These are phyloP conservation scores for Adansonia madagascariensis DNA, from an alignment of 441 rosid species.

Conservation along the genomic window DNA sequence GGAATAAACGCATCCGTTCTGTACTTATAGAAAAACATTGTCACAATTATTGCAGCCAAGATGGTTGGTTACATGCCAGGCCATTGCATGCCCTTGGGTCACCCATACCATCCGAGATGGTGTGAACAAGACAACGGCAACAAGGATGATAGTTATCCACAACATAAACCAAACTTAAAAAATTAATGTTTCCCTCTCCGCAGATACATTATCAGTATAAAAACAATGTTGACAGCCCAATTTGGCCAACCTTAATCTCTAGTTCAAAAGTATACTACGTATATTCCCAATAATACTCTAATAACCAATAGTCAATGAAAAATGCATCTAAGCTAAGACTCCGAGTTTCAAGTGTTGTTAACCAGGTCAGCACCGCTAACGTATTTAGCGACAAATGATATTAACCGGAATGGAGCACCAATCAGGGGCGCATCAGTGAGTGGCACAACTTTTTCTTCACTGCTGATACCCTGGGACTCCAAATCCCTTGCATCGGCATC, in stretches of 20 bases:
- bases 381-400: slow-evolving; percentile 81
- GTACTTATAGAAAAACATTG: neutral
- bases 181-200: neutral
- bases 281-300: neutral
- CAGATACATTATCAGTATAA: neutral
- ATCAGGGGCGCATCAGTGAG: slow-evolving; percentile 82
- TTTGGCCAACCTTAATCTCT: slow-evolving; percentile 24
- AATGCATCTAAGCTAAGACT: slow-evolving; percentile 22
- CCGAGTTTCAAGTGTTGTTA: slow-evolving; percentile 32
- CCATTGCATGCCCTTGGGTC: neutral
- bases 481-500: slow-evolving; percentile 49
- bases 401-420: slow-evolving; percentile 89
- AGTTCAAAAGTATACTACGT: slow-evolving; percentile 9
- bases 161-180: neutral
- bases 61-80: neutral
- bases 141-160: neutral
- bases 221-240: neutral
- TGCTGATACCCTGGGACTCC: slow-evolving; percentile 49
- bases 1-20: neutral
- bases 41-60: neutral
- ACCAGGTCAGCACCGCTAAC: slow-evolving; percentile 97
- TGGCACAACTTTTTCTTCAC: slow-evolving; percentile 45
- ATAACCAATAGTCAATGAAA: neutral
- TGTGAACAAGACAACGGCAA: neutral
- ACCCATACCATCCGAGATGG: neutral